Base-by-base conservation (phyloP, 768 basidiomycete genomes). In the Krasilnikovozyma curviuscula region DNA sequence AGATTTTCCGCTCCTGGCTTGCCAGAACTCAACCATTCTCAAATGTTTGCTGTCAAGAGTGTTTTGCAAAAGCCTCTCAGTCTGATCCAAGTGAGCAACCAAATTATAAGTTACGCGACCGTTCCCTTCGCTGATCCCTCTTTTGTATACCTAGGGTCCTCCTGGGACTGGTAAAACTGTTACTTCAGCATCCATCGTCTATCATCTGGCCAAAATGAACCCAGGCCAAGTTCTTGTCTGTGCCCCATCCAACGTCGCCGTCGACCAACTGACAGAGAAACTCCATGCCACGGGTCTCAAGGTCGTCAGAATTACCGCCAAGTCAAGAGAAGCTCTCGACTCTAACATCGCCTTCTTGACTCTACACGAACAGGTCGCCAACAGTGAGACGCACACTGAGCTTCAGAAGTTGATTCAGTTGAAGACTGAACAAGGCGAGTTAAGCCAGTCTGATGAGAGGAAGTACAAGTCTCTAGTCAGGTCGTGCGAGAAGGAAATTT, bases 31-130 rank as follows among this genome's bases (percentile, higher is more conserved):
- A 98, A 98, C 60, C 91, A 95, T 61, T 97, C 91, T 19, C 93
- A 98, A 64, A 95, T 98, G 85, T 91, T 85, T 66, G 93, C 93
- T 2, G 93, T 98, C 61, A 98, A 97, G 71, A 89, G 85, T 57
- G 91, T 98, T 7, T 70, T 98, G 12, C 93, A 98, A 65, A 97
- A 97, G 66, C 93, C 93, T 19, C 73, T 98, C 52, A 88, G 84
- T 59, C 72, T 98, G 54, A 98, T 98, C 57, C 93, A 98, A 66
- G 66, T 67, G n/a, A 21, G 64, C 45, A 1, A 10, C 19, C n/a
- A 1, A 19, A 29, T 29, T 27, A 4, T 35, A 3, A 8, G 13
- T 7, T 7, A 5, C 24, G 35, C 4, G 21, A 8, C 18, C 16
- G 25, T 19, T 24, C n/a, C 21, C 28, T 7, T 5, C 16, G 25